phyloP scores from a whole-genome alignment of 768 basidiomycete species.

The Mycena rosella region DNA sequence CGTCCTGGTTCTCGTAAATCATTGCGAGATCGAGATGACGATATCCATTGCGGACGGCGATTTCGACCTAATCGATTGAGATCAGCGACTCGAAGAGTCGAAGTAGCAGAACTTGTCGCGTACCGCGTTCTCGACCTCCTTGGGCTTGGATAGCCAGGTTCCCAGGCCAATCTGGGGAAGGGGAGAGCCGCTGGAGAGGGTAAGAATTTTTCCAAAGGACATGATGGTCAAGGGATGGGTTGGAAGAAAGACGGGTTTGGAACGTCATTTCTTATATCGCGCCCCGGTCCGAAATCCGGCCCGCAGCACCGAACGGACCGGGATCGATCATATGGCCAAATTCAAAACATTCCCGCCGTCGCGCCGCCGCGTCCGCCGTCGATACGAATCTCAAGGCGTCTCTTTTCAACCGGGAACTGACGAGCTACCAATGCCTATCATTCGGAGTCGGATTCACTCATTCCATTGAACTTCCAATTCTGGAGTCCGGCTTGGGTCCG shows the following conservation, averaged over 20 bases:
- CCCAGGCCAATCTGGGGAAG: constrained; percentile 88
- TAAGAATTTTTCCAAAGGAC: constrained; percentile 58
- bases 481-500: too few species aligned
- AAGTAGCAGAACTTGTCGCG: constrained; percentile 12
- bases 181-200: constrained; percentile 58
- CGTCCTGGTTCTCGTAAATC: constrained; percentile 85
- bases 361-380: too few species aligned
- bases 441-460: too few species aligned
- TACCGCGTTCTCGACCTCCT: constrained; percentile 83
- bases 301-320: too few species aligned
- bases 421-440: too few species aligned
- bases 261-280: background rate
- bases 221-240: constrained; percentile 42
- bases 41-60: constrained; percentile 82
- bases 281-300: background rate
- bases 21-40: constrained; percentile 88
- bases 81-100: constrained; percentile 10
- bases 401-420: too few species aligned
- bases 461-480: too few species aligned
- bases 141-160: constrained; percentile 82
- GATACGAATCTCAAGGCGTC: too few species aligned
- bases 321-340: too few species aligned
- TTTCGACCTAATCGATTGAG: constrained; percentile 68
- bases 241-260: background rate
- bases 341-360: too few species aligned